Conservation (phyloP, 1,284 basidiomycete genomes). For the Moesziomyces parantarcticus region DNA sequence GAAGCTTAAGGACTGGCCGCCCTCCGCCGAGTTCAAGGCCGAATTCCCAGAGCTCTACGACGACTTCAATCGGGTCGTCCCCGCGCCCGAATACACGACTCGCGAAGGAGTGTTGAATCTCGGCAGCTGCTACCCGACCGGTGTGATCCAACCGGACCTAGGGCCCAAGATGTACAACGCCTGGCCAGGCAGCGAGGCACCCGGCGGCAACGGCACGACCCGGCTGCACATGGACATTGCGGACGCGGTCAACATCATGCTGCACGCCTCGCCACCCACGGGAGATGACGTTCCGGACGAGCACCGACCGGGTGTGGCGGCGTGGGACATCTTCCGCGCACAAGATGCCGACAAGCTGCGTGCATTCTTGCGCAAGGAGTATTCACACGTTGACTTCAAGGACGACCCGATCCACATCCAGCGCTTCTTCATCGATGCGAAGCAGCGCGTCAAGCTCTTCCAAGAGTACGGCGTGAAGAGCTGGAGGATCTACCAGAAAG, state of each 20-base stretch:
- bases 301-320: slow-evolving; percentile 78
- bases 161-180: slow-evolving; percentile 76
- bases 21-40: slow-evolving; percentile 82
- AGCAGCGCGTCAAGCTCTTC: slow-evolving; percentile 77
- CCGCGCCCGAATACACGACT: slow-evolving; percentile 86
- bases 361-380: slow-evolving; percentile 74
- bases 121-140: slow-evolving; percentile 82
- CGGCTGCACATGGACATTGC: slow-evolving; percentile 96
- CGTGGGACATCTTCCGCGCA: slow-evolving; percentile 89
- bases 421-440: slow-evolving; percentile 82
- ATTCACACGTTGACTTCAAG: slow-evolving; percentile 64
- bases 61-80: slow-evolving; percentile 84
- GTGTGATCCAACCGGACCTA: slow-evolving; percentile 85
- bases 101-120: slow-evolving; percentile 88
- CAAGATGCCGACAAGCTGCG: slow-evolving; percentile 84
- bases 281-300: slow-evolving; percentile 36
- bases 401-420: slow-evolving; percentile 92
- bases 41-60: slow-evolving; percentile 87
- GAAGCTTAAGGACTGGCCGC: slow-evolving; percentile 96
- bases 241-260: slow-evolving; percentile 89
- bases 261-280: slow-evolving; percentile 33
- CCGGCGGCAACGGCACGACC: slow-evolving; percentile 82
- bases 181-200: slow-evolving; percentile 61
- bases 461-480: slow-evolving; percentile 78
- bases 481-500: slow-evolving; percentile 85